phyloP scores from a whole-genome alignment of 2,329 filamentous ascomycete species.

The Alternaria conjuncta region DNA sequence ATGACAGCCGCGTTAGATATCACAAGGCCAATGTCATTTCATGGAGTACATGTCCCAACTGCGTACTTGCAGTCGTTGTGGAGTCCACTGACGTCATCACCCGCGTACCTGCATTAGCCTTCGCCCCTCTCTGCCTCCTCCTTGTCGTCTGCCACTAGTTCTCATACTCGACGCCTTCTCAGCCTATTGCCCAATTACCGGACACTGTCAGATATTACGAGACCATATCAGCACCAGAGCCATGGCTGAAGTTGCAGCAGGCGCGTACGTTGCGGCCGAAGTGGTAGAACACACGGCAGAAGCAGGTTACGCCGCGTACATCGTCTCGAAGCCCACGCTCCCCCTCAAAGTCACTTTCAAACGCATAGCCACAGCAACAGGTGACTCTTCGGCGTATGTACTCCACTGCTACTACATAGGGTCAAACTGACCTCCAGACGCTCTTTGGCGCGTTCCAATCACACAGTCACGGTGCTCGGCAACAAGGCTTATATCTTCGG shows the following conservation, averaged over 20 bases:
- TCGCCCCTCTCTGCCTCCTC: not conserved
- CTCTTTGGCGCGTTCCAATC: constrained; percentile 45
- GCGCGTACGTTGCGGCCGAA: constrained; percentile 47
- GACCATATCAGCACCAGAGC: not conserved
- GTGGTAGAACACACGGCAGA: constrained; percentile 51
- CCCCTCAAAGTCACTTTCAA: constrained; percentile 52
- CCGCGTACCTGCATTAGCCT: constrained; percentile 10
- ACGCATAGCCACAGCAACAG: constrained; percentile 48
- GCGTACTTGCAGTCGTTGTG: not conserved
- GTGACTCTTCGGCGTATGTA: constrained; percentile 41
- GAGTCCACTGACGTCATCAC: constrained; percentile 10
- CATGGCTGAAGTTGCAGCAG: constrained; percentile 52
- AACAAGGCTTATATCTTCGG: constrained; percentile 56
- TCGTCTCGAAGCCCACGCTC: constrained; percentile 51
- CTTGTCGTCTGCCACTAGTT: not conserved
- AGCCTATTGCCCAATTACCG: not conserved
- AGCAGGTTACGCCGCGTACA: constrained; percentile 50
- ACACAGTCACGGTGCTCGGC: constrained; percentile 49
- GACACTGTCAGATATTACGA: not conserved
- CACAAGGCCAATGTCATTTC: not conserved
- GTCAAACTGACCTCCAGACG: constrained; percentile 25
- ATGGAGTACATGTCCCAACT: not conserved
- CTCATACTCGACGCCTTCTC: not conserved
- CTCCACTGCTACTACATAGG: not conserved
- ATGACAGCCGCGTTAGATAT: not conserved